These are phyloP conservation scores for Didymella lethalis DNA, from an alignment of 2,329 filamentous ascomycete genomes.

Conservation along the genomic window DNA sequence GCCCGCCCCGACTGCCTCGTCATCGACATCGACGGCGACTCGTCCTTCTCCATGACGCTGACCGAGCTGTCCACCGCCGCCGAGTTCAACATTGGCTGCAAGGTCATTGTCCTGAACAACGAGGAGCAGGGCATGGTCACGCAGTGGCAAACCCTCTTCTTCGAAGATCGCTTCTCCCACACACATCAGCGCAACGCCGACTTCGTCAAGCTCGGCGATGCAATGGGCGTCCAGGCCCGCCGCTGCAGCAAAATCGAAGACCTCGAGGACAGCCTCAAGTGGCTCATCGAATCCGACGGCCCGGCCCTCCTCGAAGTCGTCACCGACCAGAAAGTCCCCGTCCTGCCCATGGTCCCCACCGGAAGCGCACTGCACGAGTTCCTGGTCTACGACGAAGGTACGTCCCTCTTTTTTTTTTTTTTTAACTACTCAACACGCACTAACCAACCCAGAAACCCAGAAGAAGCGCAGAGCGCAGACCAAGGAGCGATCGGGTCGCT, in stretches of 20 bases:
- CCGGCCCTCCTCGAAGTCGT: constrained; percentile 92
- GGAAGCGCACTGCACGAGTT: constrained; percentile 92
- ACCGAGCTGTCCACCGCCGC: constrained; percentile 92
- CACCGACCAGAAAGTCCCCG: constrained; percentile 87
- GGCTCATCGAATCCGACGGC: constrained; percentile 85
- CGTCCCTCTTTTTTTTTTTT: constrained; percentile 38
- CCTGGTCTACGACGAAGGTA: constrained; percentile 83
- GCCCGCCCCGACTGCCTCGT: constrained; percentile 82
- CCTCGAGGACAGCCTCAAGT: constrained; percentile 78
- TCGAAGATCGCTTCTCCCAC: constrained; percentile 90
- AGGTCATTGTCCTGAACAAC: constrained; percentile 94
- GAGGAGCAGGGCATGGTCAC: constrained; percentile 99
- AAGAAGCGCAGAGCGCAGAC: constrained; percentile 44
- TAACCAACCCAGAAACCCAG: constrained; percentile 30
- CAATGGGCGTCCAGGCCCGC: constrained; percentile 84
- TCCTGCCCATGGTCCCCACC: constrained; percentile 96
- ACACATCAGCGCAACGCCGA: constrained; percentile 96
- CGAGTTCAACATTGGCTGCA: constrained; percentile 96
- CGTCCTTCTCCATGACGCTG: constrained; percentile 98
- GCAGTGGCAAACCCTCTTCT: constrained; percentile 98
- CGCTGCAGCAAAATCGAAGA: constrained; percentile 78
- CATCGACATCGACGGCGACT: constrained; percentile 95
- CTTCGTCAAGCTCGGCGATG: constrained; percentile 90
- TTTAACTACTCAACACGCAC: background rate
- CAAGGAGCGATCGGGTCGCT: constrained; percentile 40